Evolutionary conservation across 2,329 filamentous ascomycete genomes (phyloP).

Genomic region (Cladophialophora exuberans): DNA sequence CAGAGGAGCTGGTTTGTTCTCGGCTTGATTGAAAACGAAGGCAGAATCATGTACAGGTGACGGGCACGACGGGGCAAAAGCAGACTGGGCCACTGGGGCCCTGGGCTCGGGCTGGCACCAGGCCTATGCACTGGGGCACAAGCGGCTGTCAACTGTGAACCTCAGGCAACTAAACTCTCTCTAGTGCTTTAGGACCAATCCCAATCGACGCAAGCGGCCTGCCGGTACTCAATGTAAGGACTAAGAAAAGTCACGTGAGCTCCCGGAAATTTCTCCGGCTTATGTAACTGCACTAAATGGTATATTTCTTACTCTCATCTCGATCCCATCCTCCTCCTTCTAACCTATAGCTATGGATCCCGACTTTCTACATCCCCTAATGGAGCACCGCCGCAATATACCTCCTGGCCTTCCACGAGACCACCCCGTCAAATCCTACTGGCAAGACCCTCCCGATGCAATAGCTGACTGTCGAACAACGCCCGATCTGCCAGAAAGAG

Average conservation of each 20-base stretch:
- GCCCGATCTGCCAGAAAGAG: conserved; percentile 33
- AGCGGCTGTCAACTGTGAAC: too few species aligned
- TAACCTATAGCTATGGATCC: background rate
- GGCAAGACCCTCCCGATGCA: conserved; percentile 36
- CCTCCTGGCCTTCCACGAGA: conserved; percentile 39
- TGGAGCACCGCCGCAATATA: conserved; percentile 21
- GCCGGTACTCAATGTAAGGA: background rate
- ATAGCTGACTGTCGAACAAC: conserved; percentile 32
- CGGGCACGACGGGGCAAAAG: too few species aligned
- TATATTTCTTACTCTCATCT: background rate
- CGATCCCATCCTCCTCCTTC: background rate
- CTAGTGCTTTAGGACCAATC: background rate
- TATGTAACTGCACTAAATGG: too few species aligned
- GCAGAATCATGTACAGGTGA: too few species aligned
- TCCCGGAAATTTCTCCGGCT: too few species aligned
- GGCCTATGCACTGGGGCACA: conserved; percentile 1
- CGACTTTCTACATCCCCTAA: conserved; percentile 7
- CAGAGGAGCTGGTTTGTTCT: too few species aligned
- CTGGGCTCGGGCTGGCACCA: background rate
- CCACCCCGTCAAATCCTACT: conserved; percentile 43
- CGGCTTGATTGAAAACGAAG: too few species aligned
- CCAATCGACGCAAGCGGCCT: too few species aligned
- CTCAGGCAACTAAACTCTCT: background rate
- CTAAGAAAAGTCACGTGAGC: too few species aligned
- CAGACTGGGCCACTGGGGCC: too few species aligned